These are phyloP conservation scores for Chlamydomonas sp. DNA, from an alignment of 139 green algal genomes.

Conservation along the genomic window DNA sequence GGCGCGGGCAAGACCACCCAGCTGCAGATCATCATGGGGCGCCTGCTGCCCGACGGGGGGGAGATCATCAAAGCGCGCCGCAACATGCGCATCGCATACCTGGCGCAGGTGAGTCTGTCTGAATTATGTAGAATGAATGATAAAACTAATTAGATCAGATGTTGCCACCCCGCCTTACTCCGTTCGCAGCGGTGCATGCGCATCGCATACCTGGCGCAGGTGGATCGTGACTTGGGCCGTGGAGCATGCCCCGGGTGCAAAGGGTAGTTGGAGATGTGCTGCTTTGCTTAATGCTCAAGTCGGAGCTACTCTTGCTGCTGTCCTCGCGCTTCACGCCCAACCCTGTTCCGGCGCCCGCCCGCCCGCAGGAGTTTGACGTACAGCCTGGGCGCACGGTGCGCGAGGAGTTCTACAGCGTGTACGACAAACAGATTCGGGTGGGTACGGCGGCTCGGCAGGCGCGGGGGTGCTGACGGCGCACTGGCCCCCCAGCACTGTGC, in stretches of 20 bases:
- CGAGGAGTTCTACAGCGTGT: constrained; percentile 96
- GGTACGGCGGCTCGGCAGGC: background rate
- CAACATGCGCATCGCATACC: constrained; percentile 94
- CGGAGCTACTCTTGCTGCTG: too few relatives aligned
- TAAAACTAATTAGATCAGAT: too few relatives aligned
- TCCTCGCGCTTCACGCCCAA: too few relatives aligned
- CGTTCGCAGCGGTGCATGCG: constrained; percentile 77
- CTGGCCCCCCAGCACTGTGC: too few relatives aligned
- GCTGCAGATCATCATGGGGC: constrained; percentile 95
- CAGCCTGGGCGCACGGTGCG: constrained; percentile 87
- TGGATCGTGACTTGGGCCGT: background rate
- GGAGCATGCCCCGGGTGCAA: background rate
- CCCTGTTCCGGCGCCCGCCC: background rate
- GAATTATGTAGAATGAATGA: background rate
- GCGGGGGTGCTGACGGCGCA: too few relatives aligned
- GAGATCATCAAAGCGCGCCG: constrained; percentile 86
- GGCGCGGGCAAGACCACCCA: constrained; percentile 97
- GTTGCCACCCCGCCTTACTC: too few relatives aligned
- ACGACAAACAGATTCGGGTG: constrained; percentile 81
- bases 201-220: constrained; percentile 95
- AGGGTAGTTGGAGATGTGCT: background rate
- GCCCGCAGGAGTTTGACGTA: constrained; percentile 96
- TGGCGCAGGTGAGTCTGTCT: constrained; percentile 76
- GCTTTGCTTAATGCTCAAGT: too few relatives aligned
- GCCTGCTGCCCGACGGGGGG: constrained; percentile 86